A percentile compares a stretch with the other conserved stretches of the same genome.
Evolutionary conservation across 2,329 filamentous ascomycete species (phyloP).

Genomic region (Teratosphaeriaceae sp.): DNA sequence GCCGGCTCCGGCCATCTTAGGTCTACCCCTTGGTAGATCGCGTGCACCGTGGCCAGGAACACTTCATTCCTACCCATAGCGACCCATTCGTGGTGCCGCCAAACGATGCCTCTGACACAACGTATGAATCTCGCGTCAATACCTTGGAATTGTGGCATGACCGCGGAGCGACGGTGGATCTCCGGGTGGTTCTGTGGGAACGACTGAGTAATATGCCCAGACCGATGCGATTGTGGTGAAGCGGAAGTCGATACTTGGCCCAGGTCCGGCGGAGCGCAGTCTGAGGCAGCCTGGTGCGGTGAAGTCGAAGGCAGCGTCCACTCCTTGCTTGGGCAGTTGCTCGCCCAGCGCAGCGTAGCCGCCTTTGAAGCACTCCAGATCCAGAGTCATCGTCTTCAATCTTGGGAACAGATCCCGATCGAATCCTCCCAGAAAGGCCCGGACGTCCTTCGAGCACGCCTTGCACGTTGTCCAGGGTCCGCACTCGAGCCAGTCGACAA

Average conservation of each 20-base stretch:
- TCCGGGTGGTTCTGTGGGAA: not conserved
- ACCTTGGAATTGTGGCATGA: not conserved
- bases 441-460: not conserved
- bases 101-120: not conserved
- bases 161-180: not conserved
- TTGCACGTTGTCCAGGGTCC: slow-evolving; percentile 3
- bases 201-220: not conserved
- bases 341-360: slow-evolving; percentile 3
- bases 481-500: slow-evolving; percentile 6
- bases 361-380: slow-evolving; percentile 4
- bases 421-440: not conserved
- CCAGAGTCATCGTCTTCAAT: slow-evolving; percentile 1
- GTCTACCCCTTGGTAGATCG: not conserved
- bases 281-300: slow-evolving; percentile 4
- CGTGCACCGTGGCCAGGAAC: not conserved
- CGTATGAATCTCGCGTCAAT: not conserved
- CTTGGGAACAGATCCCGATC: not conserved
- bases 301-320: not conserved
- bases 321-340: not conserved
- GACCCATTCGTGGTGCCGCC: slow-evolving; percentile 1
- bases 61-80: not conserved
- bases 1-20: not conserved
- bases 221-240: not conserved
- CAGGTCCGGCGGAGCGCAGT: slow-evolving; percentile 4
- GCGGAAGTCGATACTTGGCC: not conserved